These are phyloP conservation scores for Nemania serpens DNA, from an alignment of 2,329 filamentous ascomycete genomes.

Conservation along the genomic window DNA sequence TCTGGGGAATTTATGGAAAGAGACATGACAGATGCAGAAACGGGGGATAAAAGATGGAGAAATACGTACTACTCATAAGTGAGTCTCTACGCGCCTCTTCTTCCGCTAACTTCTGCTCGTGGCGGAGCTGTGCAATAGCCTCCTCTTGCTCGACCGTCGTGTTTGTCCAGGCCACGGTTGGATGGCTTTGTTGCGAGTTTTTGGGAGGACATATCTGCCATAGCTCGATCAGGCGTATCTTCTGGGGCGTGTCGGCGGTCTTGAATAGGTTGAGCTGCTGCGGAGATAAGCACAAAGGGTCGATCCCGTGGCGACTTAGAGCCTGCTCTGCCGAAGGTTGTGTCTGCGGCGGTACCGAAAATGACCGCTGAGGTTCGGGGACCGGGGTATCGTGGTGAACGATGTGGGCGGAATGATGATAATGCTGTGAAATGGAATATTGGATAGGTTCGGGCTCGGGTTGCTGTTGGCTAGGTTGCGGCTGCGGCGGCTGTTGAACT, in stretches of 20 bases:
- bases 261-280: conserved; percentile 81
- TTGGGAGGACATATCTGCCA: conserved; percentile 81
- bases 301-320: conserved; percentile 69
- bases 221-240: conserved; percentile 76
- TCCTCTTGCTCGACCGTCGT: conserved; percentile 63
- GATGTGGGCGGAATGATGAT: conserved; percentile 78
- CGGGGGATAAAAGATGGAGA: neutral
- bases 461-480: conserved; percentile 40
- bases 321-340: conserved; percentile 61
- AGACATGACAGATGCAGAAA: neutral
- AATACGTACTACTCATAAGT: conserved; percentile 47
- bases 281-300: conserved; percentile 69
- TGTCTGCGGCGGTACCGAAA: conserved; percentile 56
- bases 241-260: conserved; percentile 73
- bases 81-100: conserved; percentile 48
- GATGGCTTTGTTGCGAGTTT: conserved; percentile 57
- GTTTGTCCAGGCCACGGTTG: conserved; percentile 56
- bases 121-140: conserved; percentile 63
- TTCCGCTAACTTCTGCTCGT: conserved; percentile 55
- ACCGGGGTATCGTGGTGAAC: conserved; percentile 46
- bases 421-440: conserved; percentile 81
- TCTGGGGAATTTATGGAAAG: neutral
- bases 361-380: conserved; percentile 49
- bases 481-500: conserved; percentile 31
- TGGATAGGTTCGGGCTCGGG: conserved; percentile 55